phyloP scores from a whole-genome alignment of 495 filamentous ascomycete genomes.

The Lepidopterella palustris region DNA sequence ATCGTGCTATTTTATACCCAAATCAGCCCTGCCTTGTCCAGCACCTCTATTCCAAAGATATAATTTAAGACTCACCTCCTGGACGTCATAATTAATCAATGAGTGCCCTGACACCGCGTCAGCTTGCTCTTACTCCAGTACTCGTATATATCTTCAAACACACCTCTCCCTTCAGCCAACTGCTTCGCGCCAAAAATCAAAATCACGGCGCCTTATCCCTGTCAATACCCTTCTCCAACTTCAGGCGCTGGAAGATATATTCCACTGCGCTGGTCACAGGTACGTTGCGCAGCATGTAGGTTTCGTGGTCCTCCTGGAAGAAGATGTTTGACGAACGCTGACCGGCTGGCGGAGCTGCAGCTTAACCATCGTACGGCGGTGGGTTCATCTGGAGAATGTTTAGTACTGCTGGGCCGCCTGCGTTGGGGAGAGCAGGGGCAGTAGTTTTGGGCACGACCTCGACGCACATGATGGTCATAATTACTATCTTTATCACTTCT shows the following conservation, averaged over 20 bases:
- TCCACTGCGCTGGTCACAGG: not conserved
- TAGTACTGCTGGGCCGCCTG: not conserved
- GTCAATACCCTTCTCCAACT: not conserved
- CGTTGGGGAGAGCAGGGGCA: not conserved
- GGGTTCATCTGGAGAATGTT: not conserved
- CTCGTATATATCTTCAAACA: not conserved
- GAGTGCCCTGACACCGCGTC: not conserved
- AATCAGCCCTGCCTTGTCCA: not conserved
- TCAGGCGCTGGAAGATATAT: not conserved
- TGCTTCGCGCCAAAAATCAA: not conserved
- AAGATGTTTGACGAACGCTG: not conserved
- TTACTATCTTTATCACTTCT: not conserved
- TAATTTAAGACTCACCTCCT: not conserved
- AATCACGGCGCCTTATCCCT: not conserved
- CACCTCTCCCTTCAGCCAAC: not conserved
- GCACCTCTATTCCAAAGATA: not conserved
- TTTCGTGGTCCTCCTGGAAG: not conserved
- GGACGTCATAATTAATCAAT: not conserved
- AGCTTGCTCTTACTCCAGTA: not conserved
- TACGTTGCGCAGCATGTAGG: not conserved
- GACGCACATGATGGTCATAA: not conserved
- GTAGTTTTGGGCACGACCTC: not conserved
- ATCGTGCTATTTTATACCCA: not conserved
- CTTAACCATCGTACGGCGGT: not conserved
- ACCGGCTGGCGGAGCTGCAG: not conserved